Evolutionary conservation across 2,329 filamentous ascomycete genomes (phyloP), one percentile per base, ranked within the genome.

Genomic region (Microcyclosporella mali): DNA sequence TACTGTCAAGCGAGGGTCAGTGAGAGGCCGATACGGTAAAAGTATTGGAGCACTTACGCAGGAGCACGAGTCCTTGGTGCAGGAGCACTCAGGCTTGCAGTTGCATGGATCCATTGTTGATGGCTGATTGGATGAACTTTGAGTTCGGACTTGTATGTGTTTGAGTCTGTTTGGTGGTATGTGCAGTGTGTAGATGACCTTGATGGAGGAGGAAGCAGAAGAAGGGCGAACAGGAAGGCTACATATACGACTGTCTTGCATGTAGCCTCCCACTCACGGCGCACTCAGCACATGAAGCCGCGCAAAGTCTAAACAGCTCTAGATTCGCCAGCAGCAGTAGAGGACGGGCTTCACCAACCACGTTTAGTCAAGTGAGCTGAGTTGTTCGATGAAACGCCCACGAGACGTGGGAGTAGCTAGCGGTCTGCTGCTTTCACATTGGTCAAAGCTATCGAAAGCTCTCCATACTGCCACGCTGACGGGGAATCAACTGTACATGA

Each of bases 51-150:
- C 4, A 53, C 57, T 39, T 53, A 59, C 58, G 59, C 59, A 62
- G 45, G 38, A 54, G 59, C 59, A 62, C 50, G 43, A 53, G 37
- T 51, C 52, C 37, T 49, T 52, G 15, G 51, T 47, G 52, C 58
- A 61, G 48, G 44, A 47, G 39, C 47, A 41, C 55, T 59, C 60
- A 46, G 52, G 56, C 57, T 56, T 59, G 41, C 50, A 41, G 32
- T 46, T 46, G 50, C 57, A 62, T 48, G 53, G 49, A 52, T 56
- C 58, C 58, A 60, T 62, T 40, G 42, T 61, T 52, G 56, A 51
- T 40, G 47, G 43, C 39, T 41, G 43, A 28, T 46, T 49, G 45
- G 34, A 45, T 45, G 46, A 45, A 40, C 40, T 47, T 50, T 45
- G 43, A 39, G 49, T 44, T 44, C 40, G 34, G 38, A 38, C 15